Evolutionary conservation across 257 asterid species (phyloP), one percentile per base, ranked within the genome.

Genomic region (Gentiana straminea): DNA sequence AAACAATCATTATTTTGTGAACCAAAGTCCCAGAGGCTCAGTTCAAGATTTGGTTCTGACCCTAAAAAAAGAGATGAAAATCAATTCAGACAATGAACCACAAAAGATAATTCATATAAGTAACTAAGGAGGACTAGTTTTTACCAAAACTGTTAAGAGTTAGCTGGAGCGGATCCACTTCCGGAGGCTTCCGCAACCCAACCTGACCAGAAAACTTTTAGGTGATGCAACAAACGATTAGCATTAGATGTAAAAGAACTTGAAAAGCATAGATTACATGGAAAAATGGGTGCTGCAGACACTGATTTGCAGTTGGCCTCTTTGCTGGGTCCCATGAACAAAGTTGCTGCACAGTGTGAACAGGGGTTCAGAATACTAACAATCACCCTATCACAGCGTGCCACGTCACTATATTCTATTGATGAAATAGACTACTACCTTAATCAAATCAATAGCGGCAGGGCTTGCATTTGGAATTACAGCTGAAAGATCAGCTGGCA

Each of bases 221-320:
- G 73, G 63, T 47, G 39, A 66, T 46, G 65, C 39, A 63, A 46
- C 46, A 50, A 62, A 52, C 34, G 62, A 54, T 13, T 57, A 33
- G 33, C 37, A 15, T 41, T 11, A 32, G 50, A 41, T 41, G 11
- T 15, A 51, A 7, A 62, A 62, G 43, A 35, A 51, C 24, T 34
- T 54, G 53, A 35, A 52, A 69, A 61, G 62, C 54, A 38, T 49
- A 59, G 67, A 55, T 71, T 83, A 90, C 96, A 49, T 84, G 83
- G 70, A 90, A 90, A 73, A 90, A 90, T 1, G 94, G 94, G 65
- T 86, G 96, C 68, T 81, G 87, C 77, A 90, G 76, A 74, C 98
- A 90, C 55, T 86, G 91, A 43, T 90, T 96, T 51, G 98, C 98
- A 10, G 96, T 79, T 52, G 95, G 96, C 72, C 98, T 82, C 79